Evolutionary conservation across 306 rosid species (phyloP), one percentile per base, ranked within the genome.

Genomic region (Canavalia gladiata): DNA sequence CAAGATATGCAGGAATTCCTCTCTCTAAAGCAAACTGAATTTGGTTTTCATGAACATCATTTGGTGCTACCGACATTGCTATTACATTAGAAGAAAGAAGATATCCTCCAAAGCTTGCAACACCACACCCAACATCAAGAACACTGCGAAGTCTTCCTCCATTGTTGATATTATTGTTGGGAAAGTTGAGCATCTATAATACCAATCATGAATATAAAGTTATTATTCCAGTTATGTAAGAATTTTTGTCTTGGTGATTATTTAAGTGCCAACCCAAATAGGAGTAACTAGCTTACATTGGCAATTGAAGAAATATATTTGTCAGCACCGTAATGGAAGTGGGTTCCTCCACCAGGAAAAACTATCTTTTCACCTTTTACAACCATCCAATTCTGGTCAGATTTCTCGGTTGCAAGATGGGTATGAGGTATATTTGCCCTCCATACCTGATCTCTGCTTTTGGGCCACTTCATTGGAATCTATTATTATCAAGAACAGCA

Each of bases 291-390:
- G 67, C 97, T 88, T 91, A 92, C 98, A 82, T 84, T 91, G 84
- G 97, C 98, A 87, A 94, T 90, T 47, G 90, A 91, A 13, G 94
- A 91, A 86, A 92, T 94, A 81, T 92, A 94, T 85, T 87, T 94
- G 87, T 91, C 94, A 39, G 98, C 98, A 58, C 98, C 98, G 3
- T 86, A 80, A 84, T 94, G 98, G 82, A 94, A 94, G 83, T 94
- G 98, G 30, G 98, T 94, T 80, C 98, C 98, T 85, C 98, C 98
- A 72, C 98, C 97, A 47, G 97, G 97, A 81, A 94, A 94, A 65
- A 79, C 79, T 50, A 94, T 94, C 87, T 88, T 92, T 89, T 94
- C 98, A 75, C 94, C 94, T 83, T 87, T 92, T 42, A 90, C 97
- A 79, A 88, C 87, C 97, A 94, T 91, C 98, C 91, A 94, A 76